Evolutionary conservation across 345 rosid genomes (phyloP), one percentile per base, ranked within the genome.

Genomic region (Tarenaya hassleriana): DNA sequence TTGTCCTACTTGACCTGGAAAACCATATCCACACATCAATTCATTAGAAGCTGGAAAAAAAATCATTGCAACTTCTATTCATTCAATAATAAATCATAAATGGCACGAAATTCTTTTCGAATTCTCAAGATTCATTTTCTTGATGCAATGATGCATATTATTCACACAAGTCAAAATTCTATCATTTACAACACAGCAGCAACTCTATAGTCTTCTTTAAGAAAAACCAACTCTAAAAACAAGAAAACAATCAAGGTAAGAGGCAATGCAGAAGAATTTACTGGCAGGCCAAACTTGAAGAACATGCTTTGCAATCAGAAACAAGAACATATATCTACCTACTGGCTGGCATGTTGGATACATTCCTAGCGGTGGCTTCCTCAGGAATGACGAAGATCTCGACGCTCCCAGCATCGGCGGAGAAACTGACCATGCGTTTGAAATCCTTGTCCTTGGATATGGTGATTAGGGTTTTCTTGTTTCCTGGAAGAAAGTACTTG

Each of bases 391-490:
- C 45, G 57, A 81, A 90, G 49, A 86, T 69, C 34, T 90, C 95
- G 8, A 82, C 94, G 0, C 66, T 75, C 24, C 60, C 55, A 4
- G 91, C 72, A 62, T 90, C 96, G 1, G 79, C 75, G 5, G 82
- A 63, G 34, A 90, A 90, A 45, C 66, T 82, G 55, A 86, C 48
- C 97, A 86, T 84, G 37, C 97, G 88, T 38, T 68, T 66, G 52
- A 90, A 82, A 58, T 90, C 97, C 66, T 86, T 90, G 47, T 86
- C 95, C 56, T 86, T 86, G 18, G 97, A 90, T 52, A 90, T 69
- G 31, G 88, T 86, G 34, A 90, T 90, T 41, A 80, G 91, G 18
- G 91, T 90, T 80, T 58, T 86, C 61, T 77, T 86, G 74, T 90
- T 90, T 39, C 94, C 83, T 0, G 95, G 97, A 38, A 90, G 94